Conservation (phyloP, 768 basidiomycete species). For the Fomitopsis serialis region DNA sequence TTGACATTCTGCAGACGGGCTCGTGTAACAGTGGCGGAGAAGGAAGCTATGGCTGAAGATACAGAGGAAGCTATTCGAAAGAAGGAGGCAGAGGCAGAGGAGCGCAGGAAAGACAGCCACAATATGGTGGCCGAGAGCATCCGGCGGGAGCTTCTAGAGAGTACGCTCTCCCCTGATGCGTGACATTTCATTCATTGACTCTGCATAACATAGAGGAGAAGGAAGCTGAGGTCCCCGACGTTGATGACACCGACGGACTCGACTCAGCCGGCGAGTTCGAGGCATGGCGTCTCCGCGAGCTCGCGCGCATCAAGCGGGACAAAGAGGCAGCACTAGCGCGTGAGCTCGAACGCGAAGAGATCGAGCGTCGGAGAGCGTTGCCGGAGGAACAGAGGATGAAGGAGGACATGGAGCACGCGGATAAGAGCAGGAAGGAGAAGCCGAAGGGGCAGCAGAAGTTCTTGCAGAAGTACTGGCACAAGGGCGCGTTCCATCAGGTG, state of each 20-base stretch:
- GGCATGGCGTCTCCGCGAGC: conserved; percentile 91
- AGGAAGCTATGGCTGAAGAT: conserved; percentile 61
- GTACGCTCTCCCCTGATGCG: conserved; percentile 40
- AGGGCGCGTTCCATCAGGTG: conserved; percentile 97
- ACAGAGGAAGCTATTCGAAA: conserved; percentile 68
- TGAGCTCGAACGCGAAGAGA: conserved; percentile 84
- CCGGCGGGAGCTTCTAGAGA: conserved; percentile 83
- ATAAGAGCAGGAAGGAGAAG: conserved; percentile 79
- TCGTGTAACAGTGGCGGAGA: conserved; percentile 67
- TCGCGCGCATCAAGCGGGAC: conserved; percentile 90
- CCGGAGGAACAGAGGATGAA: conserved; percentile 90
- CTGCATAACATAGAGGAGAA: conserved; percentile 69
- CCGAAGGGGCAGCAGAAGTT: conserved; percentile 90
- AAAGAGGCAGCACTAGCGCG: conserved; percentile 80
- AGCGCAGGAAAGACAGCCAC: conserved; percentile 84
- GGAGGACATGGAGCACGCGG: conserved; percentile 87
- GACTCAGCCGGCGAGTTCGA: conserved; percentile 91
- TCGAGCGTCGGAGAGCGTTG: conserved; percentile 85
- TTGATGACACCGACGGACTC: conserved; percentile 93
- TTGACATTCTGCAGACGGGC: conserved; percentile 47
- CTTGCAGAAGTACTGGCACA: conserved; percentile 98
- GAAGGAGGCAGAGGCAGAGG: conserved; percentile 73
- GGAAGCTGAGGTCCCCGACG: conserved; percentile 73
- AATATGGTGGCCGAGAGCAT: conserved; percentile 95
- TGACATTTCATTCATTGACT: neutral